Conservation (phyloP, 1,139 yeast species). For the Suhomyces anneliseae region DNA sequence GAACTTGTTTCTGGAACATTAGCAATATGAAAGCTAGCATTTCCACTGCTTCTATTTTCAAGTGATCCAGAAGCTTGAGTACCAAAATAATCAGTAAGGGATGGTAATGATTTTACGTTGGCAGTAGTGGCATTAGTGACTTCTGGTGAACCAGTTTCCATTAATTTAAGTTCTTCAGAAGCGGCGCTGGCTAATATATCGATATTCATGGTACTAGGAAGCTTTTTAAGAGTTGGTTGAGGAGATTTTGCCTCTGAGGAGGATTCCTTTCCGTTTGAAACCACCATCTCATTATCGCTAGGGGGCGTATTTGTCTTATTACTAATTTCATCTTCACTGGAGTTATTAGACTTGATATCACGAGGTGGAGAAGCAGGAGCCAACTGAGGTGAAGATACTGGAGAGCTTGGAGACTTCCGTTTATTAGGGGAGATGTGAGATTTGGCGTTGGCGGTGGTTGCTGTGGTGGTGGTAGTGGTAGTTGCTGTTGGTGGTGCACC, state of each 20-base stretch:
- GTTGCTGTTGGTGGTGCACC: neutral
- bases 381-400: constrained; percentile 1
- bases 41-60: constrained; percentile 4
- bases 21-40: constrained; percentile 10
- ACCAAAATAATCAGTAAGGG: constrained; percentile 58
- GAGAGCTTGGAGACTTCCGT: constrained; percentile 3
- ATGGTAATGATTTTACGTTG: constrained; percentile 60
- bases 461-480: neutral
- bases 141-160: constrained; percentile 33
- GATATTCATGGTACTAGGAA: constrained; percentile 53
- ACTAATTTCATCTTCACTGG: constrained; percentile 7
- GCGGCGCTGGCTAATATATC: constrained; percentile 82
- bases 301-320: constrained; percentile 9
- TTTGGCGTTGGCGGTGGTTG: constrained; percentile 2
- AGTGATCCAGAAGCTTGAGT: constrained; percentile 4
- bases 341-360: constrained; percentile 1
- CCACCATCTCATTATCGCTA: constrained; percentile 7
- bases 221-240: constrained; percentile 8
- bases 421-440: constrained; percentile 3
- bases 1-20: constrained; percentile 11
- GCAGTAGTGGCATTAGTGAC: constrained; percentile 25
- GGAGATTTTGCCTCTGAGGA: neutral
- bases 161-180: constrained; percentile 64
- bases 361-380: neutral
- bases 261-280: constrained; percentile 2